These are phyloP conservation scores for Chlorociboria aeruginascens DNA, from an alignment of 495 filamentous ascomycete species.

Conservation along the genomic window DNA sequence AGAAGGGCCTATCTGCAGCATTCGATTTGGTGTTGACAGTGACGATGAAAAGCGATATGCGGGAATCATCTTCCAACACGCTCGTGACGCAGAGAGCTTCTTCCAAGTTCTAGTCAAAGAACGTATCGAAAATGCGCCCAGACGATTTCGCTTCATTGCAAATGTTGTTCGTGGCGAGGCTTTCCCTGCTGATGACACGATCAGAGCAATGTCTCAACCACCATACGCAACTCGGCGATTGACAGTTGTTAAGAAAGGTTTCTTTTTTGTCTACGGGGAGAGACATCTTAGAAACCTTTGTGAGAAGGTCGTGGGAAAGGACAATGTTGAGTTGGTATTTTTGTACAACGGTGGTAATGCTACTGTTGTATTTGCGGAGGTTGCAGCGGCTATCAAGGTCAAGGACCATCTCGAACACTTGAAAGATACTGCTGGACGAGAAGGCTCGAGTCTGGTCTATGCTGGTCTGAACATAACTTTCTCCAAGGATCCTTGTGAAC, in stretches of 20 bases:
- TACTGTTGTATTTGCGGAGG: slow-evolving; percentile 16
- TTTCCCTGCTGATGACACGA: slow-evolving; percentile 6
- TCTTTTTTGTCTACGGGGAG: slow-evolving; percentile 16
- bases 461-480: slow-evolving; percentile 8
- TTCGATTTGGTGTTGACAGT: slow-evolving; percentile 10
- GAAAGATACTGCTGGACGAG: not conserved
- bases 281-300: slow-evolving; percentile 5
- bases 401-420: slow-evolving; percentile 9
- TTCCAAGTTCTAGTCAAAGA: slow-evolving; percentile 5
- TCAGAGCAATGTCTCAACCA: slow-evolving; percentile 12
- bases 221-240: slow-evolving; percentile 13
- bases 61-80: slow-evolving; percentile 15
- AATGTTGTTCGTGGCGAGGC: slow-evolving; percentile 5
- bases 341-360: slow-evolving; percentile 21
- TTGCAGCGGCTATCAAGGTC: slow-evolving; percentile 10
- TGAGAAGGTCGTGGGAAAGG: slow-evolving; percentile 7
- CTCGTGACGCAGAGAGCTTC: slow-evolving; percentile 10
- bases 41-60: not conserved
- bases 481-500: slow-evolving; percentile 15
- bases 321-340: slow-evolving; percentile 15
- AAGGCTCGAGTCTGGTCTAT: not conserved
- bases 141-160: slow-evolving; percentile 14
- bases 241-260: slow-evolving; percentile 14
- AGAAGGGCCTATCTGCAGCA: slow-evolving; percentile 13
- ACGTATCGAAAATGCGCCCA: not conserved